These are phyloP conservation scores for Ceratocystis lukuohia DNA, from an alignment of 2,329 filamentous ascomycete species.

Conservation along the genomic window DNA sequence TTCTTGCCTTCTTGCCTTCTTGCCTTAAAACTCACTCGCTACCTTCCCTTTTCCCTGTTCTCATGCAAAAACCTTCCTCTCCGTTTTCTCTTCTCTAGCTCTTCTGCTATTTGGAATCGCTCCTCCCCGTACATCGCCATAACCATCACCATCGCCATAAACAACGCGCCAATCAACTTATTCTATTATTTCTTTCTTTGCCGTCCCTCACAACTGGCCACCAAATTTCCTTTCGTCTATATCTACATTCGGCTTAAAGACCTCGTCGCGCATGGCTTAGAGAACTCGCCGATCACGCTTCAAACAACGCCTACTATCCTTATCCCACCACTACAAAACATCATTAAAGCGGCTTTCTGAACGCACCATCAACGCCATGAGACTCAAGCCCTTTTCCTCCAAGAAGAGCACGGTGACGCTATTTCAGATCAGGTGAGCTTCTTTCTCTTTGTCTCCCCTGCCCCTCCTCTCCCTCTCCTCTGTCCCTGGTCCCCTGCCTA, in stretches of 20 bases:
- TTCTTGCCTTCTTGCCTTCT: neutral
- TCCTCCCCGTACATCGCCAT: neutral
- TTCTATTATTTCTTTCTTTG: neutral
- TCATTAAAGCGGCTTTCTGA: neutral
- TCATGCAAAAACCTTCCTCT: neutral
- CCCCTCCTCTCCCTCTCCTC: neutral
- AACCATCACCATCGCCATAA: neutral
- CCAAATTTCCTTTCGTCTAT: neutral
- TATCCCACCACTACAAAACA: conserved; percentile 1
- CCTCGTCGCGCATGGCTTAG: neutral
- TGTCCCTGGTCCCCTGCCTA: neutral
- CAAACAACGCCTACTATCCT: neutral
- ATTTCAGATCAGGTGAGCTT: conserved; percentile 19
- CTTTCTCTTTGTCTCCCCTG: neutral
- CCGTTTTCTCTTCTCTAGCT: neutral
- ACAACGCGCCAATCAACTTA: neutral
- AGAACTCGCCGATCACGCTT: conserved; percentile 1
- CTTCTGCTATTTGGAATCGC: neutral
- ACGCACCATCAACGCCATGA: conserved; percentile 10
- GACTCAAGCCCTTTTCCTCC: conserved; percentile 19
- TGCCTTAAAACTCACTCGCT: neutral
- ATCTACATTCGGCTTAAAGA: neutral
- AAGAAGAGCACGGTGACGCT: conserved; percentile 19
- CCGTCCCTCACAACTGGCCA: neutral
- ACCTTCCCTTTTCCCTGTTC: conserved; percentile 2